A percentile compares a stretch with the other conserved stretches of the same genome.
These are phyloP conservation scores for Plasmodium billcollinsi DNA, from an alignment of 169 alveolate species.

Conservation along the genomic window DNA sequence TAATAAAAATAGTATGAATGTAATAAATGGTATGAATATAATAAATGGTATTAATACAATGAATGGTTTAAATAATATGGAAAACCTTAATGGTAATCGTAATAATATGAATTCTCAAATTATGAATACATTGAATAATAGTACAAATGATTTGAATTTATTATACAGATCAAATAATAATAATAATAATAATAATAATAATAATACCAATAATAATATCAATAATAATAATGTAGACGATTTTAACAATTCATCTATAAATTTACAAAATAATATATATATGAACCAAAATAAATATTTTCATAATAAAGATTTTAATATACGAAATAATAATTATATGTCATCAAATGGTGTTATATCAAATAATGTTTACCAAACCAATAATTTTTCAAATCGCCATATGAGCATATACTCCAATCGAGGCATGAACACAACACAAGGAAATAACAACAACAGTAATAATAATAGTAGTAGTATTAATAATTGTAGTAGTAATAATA, in stretches of 20 bases:
- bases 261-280: conserved; percentile 25
- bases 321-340: conserved; percentile 4
- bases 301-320: conserved; percentile 9
- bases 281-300: conserved; percentile 19
- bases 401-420: no score
- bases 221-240: conserved; percentile 15
- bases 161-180: not conserved
- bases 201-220: conserved; percentile 9
- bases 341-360: conserved; percentile 12
- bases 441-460: not conserved
- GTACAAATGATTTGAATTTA: not conserved
- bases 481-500: not conserved
- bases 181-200: conserved; percentile 10
- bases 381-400: not conserved
- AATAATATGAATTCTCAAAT: not conserved
- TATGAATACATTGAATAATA: not conserved
- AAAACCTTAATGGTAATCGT: not conserved
- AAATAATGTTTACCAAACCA: not conserved
- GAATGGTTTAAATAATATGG: not conserved
- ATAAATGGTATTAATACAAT: no score
- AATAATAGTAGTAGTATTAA: not conserved
- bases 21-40: not conserved
- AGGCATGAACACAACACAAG: not conserved
- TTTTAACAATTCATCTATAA: not conserved
- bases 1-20: conserved; percentile 6